These are phyloP conservation scores for Kodamaea fukazawae DNA, from an alignment of 805 yeast genomes.

Conservation along the genomic window DNA sequence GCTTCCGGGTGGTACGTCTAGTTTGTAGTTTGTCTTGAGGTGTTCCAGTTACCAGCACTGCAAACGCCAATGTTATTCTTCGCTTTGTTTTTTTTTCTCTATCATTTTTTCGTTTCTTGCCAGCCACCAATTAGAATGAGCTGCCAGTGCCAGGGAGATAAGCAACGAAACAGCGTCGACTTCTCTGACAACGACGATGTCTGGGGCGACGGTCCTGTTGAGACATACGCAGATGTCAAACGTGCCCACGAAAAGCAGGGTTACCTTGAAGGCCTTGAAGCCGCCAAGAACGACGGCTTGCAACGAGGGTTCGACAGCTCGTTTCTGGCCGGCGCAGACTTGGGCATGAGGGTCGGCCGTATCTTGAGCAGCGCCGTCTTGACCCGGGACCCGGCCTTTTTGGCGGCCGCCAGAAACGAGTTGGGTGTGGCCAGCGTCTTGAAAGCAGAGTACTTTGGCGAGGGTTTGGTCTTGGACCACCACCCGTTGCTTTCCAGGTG, in stretches of 20 bases:
- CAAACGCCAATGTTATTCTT: constrained; percentile 1
- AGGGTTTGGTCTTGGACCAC: constrained; percentile 37
- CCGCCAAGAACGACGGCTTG: constrained; percentile 62
- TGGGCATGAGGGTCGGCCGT: constrained; percentile 67
- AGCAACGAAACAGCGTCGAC: neutral
- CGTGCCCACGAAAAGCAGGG: constrained; percentile 77
- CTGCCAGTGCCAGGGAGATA: too few relatives aligned
- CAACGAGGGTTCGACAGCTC: constrained; percentile 83
- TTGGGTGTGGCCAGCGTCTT: constrained; percentile 59
- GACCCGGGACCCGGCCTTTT: constrained; percentile 20
- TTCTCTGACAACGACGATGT: constrained; percentile 20
- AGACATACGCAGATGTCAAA: constrained; percentile 35
- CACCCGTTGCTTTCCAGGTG: constrained; percentile 44
- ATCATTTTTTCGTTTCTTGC: neutral
- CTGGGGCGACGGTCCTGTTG: constrained; percentile 31
- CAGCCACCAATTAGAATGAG: neutral
- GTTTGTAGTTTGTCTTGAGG: too few relatives aligned
- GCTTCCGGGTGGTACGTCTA: too few relatives aligned
- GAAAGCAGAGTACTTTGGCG: constrained; percentile 52
- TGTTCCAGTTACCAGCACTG: constrained; percentile 20
- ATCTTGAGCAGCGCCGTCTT: constrained; percentile 50
- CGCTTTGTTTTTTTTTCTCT: neutral
- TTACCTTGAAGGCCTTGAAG: constrained; percentile 74
- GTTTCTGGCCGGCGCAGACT: constrained; percentile 67
- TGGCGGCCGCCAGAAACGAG: constrained; percentile 47